These are phyloP conservation scores for Glaciozyma martinii DNA, from an alignment of 768 basidiomycete genomes.

Conservation along the genomic window DNA sequence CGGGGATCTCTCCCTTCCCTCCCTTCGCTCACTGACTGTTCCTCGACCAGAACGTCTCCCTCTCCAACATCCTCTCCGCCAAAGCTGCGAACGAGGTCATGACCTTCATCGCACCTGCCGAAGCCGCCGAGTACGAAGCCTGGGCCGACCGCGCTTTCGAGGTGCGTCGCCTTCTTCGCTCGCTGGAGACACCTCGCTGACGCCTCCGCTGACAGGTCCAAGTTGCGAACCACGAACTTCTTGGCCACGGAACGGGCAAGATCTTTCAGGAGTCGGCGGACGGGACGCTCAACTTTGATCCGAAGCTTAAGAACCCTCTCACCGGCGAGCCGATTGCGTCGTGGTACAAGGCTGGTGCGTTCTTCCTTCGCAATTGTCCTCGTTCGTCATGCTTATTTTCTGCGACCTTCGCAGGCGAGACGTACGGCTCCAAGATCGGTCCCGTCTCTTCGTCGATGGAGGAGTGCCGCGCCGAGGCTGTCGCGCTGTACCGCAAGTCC, in stretches of 20 bases:
- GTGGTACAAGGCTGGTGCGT: constrained; percentile 75
- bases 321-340: constrained; percentile 43
- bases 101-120: constrained; percentile 74
- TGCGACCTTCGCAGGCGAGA: constrained; percentile 41
- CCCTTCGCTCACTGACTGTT: background rate
- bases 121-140: constrained; percentile 60
- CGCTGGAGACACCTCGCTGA: background rate
- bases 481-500: constrained; percentile 57
- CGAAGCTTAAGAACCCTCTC: constrained; percentile 40
- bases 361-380: background rate
- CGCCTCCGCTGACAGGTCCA: constrained; percentile 46
- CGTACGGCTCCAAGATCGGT: constrained; percentile 68
- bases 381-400: background rate
- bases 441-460: constrained; percentile 86
- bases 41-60: constrained; percentile 55
- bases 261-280: constrained; percentile 66
- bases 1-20: background rate
- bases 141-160: constrained; percentile 77
- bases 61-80: constrained; percentile 79
- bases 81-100: constrained; percentile 73
- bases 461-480: constrained; percentile 85
- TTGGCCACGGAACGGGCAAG: constrained; percentile 70
- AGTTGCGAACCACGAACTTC: constrained; percentile 78
- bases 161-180: background rate
- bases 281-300: constrained; percentile 74